Conservation (phyloP, 1,284 basidiomycete species). For the Melampsora americana region DNA sequence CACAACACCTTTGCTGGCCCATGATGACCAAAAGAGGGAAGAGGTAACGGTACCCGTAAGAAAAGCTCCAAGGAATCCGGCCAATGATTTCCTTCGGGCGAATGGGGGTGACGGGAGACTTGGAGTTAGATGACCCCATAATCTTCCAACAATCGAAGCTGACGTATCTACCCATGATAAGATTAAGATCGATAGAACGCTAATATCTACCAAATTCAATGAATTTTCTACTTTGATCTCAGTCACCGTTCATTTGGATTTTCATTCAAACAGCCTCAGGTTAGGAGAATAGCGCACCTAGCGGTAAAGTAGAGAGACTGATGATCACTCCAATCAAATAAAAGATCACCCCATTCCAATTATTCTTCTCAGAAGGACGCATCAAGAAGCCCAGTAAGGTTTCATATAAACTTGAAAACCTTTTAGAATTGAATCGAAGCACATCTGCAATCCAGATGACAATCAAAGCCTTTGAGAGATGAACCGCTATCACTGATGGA, state of each 20-base stretch:
- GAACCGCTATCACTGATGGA: slow-evolving; percentile 5
- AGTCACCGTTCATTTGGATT: background rate
- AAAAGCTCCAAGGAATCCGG: slow-evolving; percentile 25
- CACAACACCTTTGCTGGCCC: background rate
- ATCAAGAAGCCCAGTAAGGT: slow-evolving; percentile 27
- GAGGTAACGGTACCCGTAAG: slow-evolving; percentile 17
- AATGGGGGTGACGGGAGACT: slow-evolving; percentile 32
- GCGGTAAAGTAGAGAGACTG: slow-evolving; percentile 23
- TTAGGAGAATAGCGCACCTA: slow-evolving; percentile 12
- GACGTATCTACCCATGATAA: slow-evolving; percentile 42
- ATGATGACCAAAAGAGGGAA: slow-evolving; percentile 17
- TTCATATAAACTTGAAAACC: slow-evolving; percentile 24
- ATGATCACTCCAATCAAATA: slow-evolving; percentile 37
- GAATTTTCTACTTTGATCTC: background rate
- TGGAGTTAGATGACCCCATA: background rate
- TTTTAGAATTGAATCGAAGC: slow-evolving; percentile 8
- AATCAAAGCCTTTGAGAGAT: background rate
- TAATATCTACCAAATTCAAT: slow-evolving; percentile 16
- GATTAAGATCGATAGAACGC: slow-evolving; percentile 35
- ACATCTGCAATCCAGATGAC: slow-evolving; percentile 24
- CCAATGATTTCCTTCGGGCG: slow-evolving; percentile 23
- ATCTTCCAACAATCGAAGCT: slow-evolving; percentile 23
- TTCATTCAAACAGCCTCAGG: too few species aligned
- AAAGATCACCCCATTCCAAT: slow-evolving; percentile 43
- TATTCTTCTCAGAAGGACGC: slow-evolving; percentile 21